Conservation (phyloP, 331 rosid genomes). For the Pyrus hybrid region DNA sequence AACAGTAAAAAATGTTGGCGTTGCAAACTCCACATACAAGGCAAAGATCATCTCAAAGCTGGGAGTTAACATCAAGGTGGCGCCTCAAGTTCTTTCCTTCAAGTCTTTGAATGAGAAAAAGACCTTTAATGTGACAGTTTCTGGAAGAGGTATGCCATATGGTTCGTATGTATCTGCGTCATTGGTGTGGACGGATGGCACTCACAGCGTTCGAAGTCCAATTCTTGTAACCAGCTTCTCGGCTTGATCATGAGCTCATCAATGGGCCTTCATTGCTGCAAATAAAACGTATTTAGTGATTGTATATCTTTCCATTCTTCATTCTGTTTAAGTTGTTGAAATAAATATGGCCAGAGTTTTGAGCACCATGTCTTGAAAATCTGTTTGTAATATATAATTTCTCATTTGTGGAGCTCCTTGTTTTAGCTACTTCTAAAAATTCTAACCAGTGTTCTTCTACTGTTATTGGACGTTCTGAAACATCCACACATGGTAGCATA, state of each 20-base stretch:
- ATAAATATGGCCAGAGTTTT: not conserved
- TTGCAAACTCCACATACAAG: conserved; percentile 18
- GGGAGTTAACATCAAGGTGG: not conserved
- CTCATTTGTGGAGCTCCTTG: no score
- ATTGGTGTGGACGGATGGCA: not conserved
- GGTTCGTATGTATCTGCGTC: not conserved
- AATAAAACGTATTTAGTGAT: not conserved
- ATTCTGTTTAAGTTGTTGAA: not conserved
- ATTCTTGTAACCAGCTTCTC: not conserved
- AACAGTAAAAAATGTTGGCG: conserved; percentile 34
- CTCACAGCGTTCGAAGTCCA: not conserved
- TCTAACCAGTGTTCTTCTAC: no score
- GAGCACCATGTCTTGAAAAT: not conserved
- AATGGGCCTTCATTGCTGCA: not conserved
- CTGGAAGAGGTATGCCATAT: not conserved
- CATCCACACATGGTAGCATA: no score
- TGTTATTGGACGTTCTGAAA: no score
- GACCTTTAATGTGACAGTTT: not conserved
- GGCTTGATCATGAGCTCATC: not conserved
- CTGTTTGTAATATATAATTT: not conserved
- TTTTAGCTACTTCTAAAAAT: no score
- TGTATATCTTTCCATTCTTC: not conserved
- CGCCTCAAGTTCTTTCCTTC: conserved; percentile 4
- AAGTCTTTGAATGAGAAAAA: not conserved
- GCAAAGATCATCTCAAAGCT: not conserved